Base-by-base conservation (phyloP, 2,329 filamentous ascomycete species). In the Neopestalotiopsis clavispora region DNA sequence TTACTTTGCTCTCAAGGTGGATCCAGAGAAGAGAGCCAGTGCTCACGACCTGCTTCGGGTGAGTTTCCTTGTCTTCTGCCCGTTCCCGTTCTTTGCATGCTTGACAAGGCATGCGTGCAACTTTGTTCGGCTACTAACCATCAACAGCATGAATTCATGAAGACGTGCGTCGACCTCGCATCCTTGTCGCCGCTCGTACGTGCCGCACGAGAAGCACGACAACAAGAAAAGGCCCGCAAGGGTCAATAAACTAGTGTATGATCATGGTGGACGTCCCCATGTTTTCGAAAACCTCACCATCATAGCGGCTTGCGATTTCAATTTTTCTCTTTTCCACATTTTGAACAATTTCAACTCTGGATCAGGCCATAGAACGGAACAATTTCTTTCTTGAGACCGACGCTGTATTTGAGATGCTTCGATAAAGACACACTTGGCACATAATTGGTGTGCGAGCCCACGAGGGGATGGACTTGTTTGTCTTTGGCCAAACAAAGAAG, bases 21-120 rank as follows among this genome's bases (percentile, higher is more conserved):
- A 98, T 78, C 95, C 96, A 1, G 96, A 98, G 83, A 97, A 97
- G 89, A 88, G 96, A 81, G 95, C 95, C 52, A 97, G 94, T 77
- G 96, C 96, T 45, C 94, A 97, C 81, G 95, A 98, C 84, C 83
- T 99, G 70, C 85, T 99, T 75, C 91, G 93, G 84, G 96, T 98
- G 87, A 84, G 92, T 85, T 71, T 60, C 49, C 30, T 38, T 57
- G 67, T 66, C 66, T 42, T 68, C 75, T 57, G 23, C 23, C 23
- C 23, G 23, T 40, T 20, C 14, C 17, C 34, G 64, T 12, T 59
- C 17, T 23, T 23, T 12, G 28, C 57, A 14, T 17, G 2, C 23
- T 32, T 59, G 6, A 1, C 6, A 20, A 23, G n/a, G 57, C 14
- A 6, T 34, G 60, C 10, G 7, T 38, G 34, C 17, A 13, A 6